Evolutionary conservation across 176 grass and related monocot genomes (phyloP).

Genomic region (Bothriochloa decipiens): DNA sequence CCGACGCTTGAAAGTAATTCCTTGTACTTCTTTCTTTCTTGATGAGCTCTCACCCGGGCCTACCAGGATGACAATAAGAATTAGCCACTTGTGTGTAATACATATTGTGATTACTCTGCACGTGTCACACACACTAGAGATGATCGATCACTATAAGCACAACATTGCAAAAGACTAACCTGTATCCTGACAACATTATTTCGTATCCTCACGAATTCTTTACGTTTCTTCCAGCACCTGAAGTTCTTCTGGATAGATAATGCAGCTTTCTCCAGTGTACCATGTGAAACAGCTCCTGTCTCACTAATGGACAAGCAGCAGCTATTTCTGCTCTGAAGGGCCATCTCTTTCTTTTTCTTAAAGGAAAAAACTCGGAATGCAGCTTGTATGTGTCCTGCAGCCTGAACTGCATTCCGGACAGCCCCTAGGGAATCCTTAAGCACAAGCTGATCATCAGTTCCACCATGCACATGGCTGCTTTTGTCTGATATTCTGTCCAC

Average conservation of each 20-base stretch:
- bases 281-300: conserved; percentile 6
- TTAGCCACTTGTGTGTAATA: neutral
- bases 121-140: neutral
- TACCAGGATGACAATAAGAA: conserved; percentile 49
- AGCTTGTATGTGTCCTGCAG: conserved; percentile 81
- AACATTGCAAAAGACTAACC: conserved; percentile 51
- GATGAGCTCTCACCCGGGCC: conserved; percentile 81
- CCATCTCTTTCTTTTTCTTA: conserved; percentile 58
- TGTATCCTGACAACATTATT: conserved; percentile 82
- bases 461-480: conserved; percentile 49
- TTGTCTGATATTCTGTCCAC: conserved; percentile 65
- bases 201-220: conserved; percentile 63
- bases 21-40: conserved; percentile 65
- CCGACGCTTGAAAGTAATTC: conserved; percentile 62
- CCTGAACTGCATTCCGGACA: conserved; percentile 72
- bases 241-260: conserved; percentile 96
- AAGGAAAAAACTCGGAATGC: conserved; percentile 74
- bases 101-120: conserved; percentile 1
- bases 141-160: neutral
- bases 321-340: conserved; percentile 43
- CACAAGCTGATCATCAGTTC: conserved; percentile 76
- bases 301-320: conserved; percentile 20
- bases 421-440: conserved; percentile 82
- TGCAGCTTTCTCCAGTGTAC: conserved; percentile 65
- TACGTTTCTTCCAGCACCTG: conserved; percentile 76